These are phyloP conservation scores for Vigna trinervia DNA, from an alignment of 306 rosid species.

Conservation along the genomic window DNA sequence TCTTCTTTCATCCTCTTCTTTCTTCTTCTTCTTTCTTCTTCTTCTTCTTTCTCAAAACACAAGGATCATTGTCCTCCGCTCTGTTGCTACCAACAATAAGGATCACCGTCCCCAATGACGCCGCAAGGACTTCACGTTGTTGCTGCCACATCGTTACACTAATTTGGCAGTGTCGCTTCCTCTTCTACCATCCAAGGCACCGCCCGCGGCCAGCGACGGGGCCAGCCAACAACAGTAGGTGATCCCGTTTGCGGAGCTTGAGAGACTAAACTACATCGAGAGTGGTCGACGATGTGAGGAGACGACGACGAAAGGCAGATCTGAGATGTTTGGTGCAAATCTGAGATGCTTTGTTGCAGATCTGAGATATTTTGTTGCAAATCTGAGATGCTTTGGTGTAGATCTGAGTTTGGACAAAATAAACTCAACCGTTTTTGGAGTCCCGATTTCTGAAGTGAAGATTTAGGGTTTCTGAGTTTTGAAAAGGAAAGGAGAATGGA, in stretches of 20 bases:
- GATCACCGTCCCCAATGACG: background rate
- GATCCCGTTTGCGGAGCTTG: conserved; percentile 74
- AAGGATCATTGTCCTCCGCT: conserved; percentile 36
- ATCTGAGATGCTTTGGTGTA: too few species aligned
- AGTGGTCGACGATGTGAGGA: conserved; percentile 52
- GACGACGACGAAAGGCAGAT: too few species aligned
- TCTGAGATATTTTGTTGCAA: too few species aligned
- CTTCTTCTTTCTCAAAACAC: background rate
- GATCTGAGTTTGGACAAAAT: too few species aligned
- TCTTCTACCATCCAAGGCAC: conserved; percentile 64
- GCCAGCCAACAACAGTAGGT: conserved; percentile 37
- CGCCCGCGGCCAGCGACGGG: conserved; percentile 29
- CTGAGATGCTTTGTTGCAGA: too few species aligned
- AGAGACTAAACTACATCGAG: conserved; percentile 75
- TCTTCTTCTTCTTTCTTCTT: background rate
- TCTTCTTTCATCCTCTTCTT: too few species aligned
- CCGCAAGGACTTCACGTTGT: conserved; percentile 63
- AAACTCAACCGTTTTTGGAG: too few species aligned
- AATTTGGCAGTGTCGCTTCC: conserved; percentile 82
- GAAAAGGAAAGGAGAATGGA: too few species aligned
- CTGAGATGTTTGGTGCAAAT: too few species aligned
- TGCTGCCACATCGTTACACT: conserved; percentile 60
- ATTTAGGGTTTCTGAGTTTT: too few species aligned
- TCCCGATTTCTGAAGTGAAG: too few species aligned
- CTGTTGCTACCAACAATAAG: conserved; percentile 25